Evolutionary conservation across 495 filamentous ascomycete genomes (phyloP).

Genomic region (Penicillium paradoxum): DNA sequence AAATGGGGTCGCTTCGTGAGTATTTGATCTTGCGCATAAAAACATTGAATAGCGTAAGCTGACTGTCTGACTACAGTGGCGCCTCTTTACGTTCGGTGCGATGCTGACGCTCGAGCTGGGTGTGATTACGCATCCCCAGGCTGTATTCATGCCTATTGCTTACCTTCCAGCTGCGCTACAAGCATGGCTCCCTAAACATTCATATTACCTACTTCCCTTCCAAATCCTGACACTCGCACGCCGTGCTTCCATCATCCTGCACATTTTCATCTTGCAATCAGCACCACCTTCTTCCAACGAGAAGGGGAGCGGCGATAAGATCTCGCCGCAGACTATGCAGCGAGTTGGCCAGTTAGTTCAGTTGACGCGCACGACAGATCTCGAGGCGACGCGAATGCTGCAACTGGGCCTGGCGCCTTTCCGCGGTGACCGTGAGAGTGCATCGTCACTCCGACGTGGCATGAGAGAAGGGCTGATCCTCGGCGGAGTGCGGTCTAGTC

Average conservation of each 20-base stretch:
- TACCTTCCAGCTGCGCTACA: slow-evolving; percentile 39
- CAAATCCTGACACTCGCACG: slow-evolving; percentile 75
- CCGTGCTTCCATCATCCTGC: slow-evolving; percentile 70
- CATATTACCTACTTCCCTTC: slow-evolving; percentile 74
- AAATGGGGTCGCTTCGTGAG: slow-evolving; percentile 69
- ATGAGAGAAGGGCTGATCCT: slow-evolving; percentile 75
- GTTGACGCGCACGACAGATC: slow-evolving; percentile 51
- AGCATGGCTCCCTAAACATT: slow-evolving; percentile 51
- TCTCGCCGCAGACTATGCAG: slow-evolving; percentile 36
- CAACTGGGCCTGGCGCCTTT: slow-evolving; percentile 81
- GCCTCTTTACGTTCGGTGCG: slow-evolving; percentile 68
- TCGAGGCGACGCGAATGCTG: slow-evolving; percentile 64
- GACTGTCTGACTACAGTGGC: slow-evolving; percentile 53
- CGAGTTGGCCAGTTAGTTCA: slow-evolving; percentile 40
- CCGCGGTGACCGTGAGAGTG: slow-evolving; percentile 58
- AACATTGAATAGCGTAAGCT: neutral
- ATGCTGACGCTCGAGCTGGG: slow-evolving; percentile 71
- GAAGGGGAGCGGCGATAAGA: slow-evolving; percentile 13
- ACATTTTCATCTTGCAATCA: slow-evolving; percentile 87
- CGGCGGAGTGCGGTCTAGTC: slow-evolving; percentile 65
- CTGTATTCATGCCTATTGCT: slow-evolving; percentile 31
- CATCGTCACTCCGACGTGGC: slow-evolving; percentile 55
- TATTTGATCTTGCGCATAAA: neutral
- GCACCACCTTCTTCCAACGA: slow-evolving; percentile 22
- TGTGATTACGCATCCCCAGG: slow-evolving; percentile 59